Base-by-base conservation (phyloP, 306 rosid genomes). In the Senna siamea region DNA sequence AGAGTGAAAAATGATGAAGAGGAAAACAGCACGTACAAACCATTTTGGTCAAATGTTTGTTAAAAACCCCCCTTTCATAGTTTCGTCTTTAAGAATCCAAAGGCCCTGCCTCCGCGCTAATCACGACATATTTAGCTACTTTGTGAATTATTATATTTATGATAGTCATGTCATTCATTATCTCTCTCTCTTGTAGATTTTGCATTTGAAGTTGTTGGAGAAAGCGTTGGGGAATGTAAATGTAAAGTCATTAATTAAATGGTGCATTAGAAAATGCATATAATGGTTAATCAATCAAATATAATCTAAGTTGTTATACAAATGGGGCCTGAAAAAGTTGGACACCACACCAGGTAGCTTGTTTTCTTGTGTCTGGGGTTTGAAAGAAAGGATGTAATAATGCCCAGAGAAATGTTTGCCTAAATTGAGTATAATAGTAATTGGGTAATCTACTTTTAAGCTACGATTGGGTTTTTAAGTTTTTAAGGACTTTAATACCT, bases 41-140 rank as follows among this genome's bases (percentile, higher is more conserved):
- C 60, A 76, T 34, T 12, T 65, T 75, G 86, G 88, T 86, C 86
- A 88, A 83, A 88, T 74, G 81, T 81, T 80, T 74, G 76, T 84
- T 77, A 79, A 73, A 55, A 64, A 53, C 81, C 26, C 70, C 59
- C 6, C 40, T 37, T 37, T 37, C 40, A 7, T 37, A 37, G 40
- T 68, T 78, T 35, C 34, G 60, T 55, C 34, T 65, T 44, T 32
- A 72, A 87, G 96, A 82, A 87, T 85, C 90, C 89, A 80, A 89
- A 77, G 86, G 81, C 3, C n/a, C 40, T 6, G 6, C 47, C 66
- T 30, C 59, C 2, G 89, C 91, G 93, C 88, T 68, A 88, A 90
- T 90, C 93, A 86, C 89, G 93, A 89, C 72, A 82, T 72, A 54
- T 30, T 0, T 60, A 59, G 67, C 68, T 43, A 9, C 67, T 60